A percentile compares a stretch with the other conserved stretches of the same genome.
Evolutionary conservation across 2,329 filamentous ascomycete genomes (phyloP).

Genomic region (Pezicula neosporulosa): DNA sequence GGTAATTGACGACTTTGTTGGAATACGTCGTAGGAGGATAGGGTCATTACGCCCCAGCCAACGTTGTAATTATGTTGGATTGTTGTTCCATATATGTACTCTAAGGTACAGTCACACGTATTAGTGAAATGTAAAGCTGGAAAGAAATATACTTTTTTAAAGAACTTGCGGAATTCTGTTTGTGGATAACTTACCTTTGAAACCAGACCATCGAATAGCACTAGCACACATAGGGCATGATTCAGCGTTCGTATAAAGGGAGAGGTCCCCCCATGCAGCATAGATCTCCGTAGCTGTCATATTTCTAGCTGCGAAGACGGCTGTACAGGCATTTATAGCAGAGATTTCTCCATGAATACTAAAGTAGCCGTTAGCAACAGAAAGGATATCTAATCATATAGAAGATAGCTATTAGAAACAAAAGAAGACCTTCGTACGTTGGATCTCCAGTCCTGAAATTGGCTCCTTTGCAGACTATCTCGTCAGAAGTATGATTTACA

Average conservation of each 20-base stretch:
- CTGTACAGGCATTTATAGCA: background rate
- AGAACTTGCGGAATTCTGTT: too few species aligned
- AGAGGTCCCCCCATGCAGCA: background rate
- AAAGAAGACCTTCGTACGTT: background rate
- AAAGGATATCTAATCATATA: too few species aligned
- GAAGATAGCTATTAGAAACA: too few species aligned
- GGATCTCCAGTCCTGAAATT: conserved; percentile 11
- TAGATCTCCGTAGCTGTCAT: conserved; percentile 6
- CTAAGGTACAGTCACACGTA: background rate
- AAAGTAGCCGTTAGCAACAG: background rate
- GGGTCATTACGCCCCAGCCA: conserved; percentile 8
- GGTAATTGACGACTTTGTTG: conserved; percentile 11
- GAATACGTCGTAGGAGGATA: conserved; percentile 10
- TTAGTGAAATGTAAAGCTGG: too few species aligned
- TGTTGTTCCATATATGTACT: conserved; percentile 13
- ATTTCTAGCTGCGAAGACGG: background rate
- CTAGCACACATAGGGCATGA: background rate
- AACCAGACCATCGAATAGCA: background rate
- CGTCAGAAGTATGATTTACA: conserved; percentile 3
- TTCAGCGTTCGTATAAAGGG: background rate
- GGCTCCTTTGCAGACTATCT: conserved; percentile 9
- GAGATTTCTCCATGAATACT: background rate
- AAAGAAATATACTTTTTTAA: too few species aligned
- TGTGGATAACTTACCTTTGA: background rate
- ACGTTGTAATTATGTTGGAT: conserved; percentile 11